Evolutionary conservation across 495 filamentous ascomycete species (phyloP).

Genomic region (Clohesyomyces aquaticus): DNA sequence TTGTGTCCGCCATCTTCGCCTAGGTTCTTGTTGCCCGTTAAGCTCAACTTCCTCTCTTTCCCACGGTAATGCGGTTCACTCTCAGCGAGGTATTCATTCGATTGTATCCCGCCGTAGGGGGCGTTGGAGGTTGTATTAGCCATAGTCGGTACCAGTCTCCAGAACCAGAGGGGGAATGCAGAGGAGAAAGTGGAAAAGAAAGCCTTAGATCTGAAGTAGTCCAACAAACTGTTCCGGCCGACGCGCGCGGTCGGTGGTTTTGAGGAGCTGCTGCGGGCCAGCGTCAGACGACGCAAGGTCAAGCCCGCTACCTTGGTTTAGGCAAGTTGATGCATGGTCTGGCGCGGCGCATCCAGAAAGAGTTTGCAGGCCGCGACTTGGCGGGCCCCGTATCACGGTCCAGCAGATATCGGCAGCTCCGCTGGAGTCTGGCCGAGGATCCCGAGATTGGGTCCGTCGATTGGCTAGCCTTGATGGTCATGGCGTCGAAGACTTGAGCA

Average conservation of each 20-base stretch:
- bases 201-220: neutral
- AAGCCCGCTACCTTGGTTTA: constrained; percentile 13
- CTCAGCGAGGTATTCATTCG: constrained; percentile 20
- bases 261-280: constrained; percentile 8
- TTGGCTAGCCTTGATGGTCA: neutral
- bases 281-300: constrained; percentile 22
- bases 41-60: constrained; percentile 30
- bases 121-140: constrained; percentile 8
- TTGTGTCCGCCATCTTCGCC: constrained; percentile 24
- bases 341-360: constrained; percentile 5
- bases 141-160: constrained; percentile 1
- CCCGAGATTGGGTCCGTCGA: neutral
- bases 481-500: neutral
- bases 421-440: neutral
- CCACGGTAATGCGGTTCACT: constrained; percentile 22
- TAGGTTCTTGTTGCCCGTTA: constrained; percentile 7
- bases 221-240: neutral
- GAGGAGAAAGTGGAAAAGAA: neutral
- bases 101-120: constrained; percentile 20
- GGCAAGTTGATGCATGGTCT: constrained; percentile 6
- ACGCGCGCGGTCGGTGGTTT: neutral
- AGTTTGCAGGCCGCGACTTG: constrained; percentile 1
- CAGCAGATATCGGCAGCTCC: neutral
- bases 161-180: neutral
- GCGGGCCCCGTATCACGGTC: neutral